phyloP scores from a whole-genome alignment of 768 basidiomycete species.

The Pleurotus citrinopileatus region DNA sequence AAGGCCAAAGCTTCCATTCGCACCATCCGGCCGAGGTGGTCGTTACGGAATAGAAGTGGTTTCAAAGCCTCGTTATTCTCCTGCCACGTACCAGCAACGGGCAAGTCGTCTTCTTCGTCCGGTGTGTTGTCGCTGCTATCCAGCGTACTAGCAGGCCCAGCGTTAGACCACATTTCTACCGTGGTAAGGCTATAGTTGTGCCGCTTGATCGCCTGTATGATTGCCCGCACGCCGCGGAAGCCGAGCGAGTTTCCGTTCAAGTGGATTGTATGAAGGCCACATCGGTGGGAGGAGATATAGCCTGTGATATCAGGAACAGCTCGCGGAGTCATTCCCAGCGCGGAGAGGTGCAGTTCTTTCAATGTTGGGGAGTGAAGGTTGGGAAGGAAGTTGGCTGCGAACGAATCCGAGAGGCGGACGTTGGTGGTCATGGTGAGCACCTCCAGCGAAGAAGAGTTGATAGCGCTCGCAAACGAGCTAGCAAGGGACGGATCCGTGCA shows the following conservation, averaged over 20 bases:
- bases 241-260: constrained; percentile 58
- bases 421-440: constrained; percentile 51
- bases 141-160: constrained; percentile 10
- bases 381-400: constrained; percentile 48
- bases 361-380: constrained; percentile 45
- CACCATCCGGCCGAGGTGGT: constrained; percentile 31
- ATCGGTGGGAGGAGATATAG: constrained; percentile 51
- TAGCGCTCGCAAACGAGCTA: constrained; percentile 38
- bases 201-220: constrained; percentile 42
- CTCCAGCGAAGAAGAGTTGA: constrained; percentile 54
- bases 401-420: constrained; percentile 45
- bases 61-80: constrained; percentile 29
- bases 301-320: constrained; percentile 39
- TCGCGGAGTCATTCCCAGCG: constrained; percentile 40
- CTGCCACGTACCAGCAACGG: constrained; percentile 28
- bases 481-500: constrained; percentile 30
- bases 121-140: constrained; percentile 17
- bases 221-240: constrained; percentile 36
- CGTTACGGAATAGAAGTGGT: constrained; percentile 41
- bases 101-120: constrained; percentile 25
- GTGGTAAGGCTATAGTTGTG: constrained; percentile 44
- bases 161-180: constrained; percentile 52
- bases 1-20: constrained; percentile 47
- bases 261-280: constrained; percentile 45
- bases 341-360: constrained; percentile 54